Evolutionary conservation across 495 filamentous ascomycete species (phyloP), one percentile per base, ranked within the genome.

Genomic region (Cercophora scortea): DNA sequence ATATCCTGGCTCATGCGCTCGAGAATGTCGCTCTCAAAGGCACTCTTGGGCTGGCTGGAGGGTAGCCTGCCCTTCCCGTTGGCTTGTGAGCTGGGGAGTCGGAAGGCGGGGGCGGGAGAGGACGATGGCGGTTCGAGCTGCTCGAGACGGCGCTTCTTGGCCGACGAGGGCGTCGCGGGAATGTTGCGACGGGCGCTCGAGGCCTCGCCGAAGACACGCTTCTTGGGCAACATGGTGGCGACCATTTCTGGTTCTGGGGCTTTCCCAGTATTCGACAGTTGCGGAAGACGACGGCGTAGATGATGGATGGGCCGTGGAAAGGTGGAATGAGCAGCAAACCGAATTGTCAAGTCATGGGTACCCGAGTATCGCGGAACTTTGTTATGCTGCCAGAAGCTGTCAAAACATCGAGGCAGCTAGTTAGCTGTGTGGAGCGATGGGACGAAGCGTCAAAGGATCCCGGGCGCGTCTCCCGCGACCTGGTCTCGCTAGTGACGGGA

Each of bases 1-100:
- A 97, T 89, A 65, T 96, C 90, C 69, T 96, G 92, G 36, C 89
- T 89, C 69, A 98, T 76, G 68, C 90, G 95, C 73, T 95, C 92
- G 48, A 98, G 77, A 11, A 95, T 88, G 55, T 96, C 90, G 57
- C 85, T 85, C 69, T 97, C 93, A 60, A 99, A 99, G 51, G 84
- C 80, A 65, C 89, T 94, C 69, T 95, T 95, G 4, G 84, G 81
- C 71, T 95, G 90, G 55, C 81, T 92, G 0, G 89, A 92, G 34
- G 81, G 80, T 34, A 85, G 62, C 53, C 78, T 84, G 36, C 78
- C 79, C 64, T 81, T 84, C 9, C 74, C 70, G 6, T 69, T 72
- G 56, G 75, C 78, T 57, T 84, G 79, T 13, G 81, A 81, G 43
- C 79, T 75, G 55, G 81, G 80, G 53, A 83, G 74, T 35, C 76